Evolutionary conservation across 2,329 filamentous ascomycete species (phyloP).

Genomic region (Annulohypoxylon truncatum): DNA sequence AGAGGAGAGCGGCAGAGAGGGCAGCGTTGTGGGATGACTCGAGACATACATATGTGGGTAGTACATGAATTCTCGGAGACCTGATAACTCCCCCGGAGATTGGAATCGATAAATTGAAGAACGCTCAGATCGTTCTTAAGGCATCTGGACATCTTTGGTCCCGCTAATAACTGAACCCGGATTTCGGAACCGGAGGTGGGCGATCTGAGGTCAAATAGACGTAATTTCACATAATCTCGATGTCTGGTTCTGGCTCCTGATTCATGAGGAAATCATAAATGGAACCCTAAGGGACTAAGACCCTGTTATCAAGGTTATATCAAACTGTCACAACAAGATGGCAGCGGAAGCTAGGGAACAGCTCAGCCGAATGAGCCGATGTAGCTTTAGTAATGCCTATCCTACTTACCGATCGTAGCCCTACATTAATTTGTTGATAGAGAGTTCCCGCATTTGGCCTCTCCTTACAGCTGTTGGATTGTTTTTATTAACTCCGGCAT

Average conservation of each 20-base stretch:
- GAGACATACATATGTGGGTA: background rate
- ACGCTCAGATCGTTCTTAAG: background rate
- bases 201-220: conserved; percentile 24
- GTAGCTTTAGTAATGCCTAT: background rate
- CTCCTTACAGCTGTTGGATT: background rate
- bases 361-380: background rate
- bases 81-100: background rate
- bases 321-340: background rate
- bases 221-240: conserved; percentile 11
- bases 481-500: background rate
- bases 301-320: conserved; percentile 9
- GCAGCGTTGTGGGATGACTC: background rate
- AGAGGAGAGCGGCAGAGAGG: background rate
- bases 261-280: conserved; percentile 14
- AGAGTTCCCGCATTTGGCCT: background rate
- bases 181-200: conserved; percentile 21
- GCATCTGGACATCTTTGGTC: background rate
- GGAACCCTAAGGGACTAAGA: conserved; percentile 19
- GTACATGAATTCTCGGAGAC: background rate
- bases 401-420: background rate
- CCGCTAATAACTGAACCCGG: conserved; percentile 1
- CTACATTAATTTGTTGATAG: background rate
- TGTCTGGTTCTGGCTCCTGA: background rate
- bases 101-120: background rate
- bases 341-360: conserved; percentile 14